Percentiles rank a stretch among this genome's conserved stretches.
phyloP scores from a whole-genome alignment of 257 asterid species.

The Plectranthus barbatus region DNA sequence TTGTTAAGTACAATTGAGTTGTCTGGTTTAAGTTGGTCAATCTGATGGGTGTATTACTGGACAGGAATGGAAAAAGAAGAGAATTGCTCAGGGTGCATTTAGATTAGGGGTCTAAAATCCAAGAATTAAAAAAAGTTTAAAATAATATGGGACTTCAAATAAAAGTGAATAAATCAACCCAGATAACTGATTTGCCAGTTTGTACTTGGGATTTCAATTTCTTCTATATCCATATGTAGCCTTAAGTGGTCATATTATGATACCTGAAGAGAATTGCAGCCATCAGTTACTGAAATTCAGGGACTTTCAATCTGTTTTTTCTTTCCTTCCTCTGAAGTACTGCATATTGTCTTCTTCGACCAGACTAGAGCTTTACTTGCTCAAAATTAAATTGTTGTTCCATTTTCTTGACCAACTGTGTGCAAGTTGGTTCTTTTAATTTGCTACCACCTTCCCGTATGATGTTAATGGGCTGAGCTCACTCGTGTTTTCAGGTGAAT shows the following conservation, averaged over 20 bases:
- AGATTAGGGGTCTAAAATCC: not conserved
- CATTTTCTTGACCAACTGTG: not conserved
- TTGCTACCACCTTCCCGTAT: not conserved
- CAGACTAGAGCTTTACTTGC: not conserved
- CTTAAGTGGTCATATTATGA: too few species aligned
- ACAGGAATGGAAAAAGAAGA: not conserved
- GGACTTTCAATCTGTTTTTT: too few species aligned
- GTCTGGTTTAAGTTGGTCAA: not conserved
- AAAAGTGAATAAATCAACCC: too few species aligned
- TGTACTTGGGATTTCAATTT: too few species aligned
- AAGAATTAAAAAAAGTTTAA: not conserved
- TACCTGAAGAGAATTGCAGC: too few species aligned
- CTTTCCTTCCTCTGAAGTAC: too few species aligned
- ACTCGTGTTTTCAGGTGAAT: slow-evolving; percentile 39
- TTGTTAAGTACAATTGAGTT: not conserved
- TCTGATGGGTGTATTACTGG: not conserved
- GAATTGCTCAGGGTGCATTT: not conserved
- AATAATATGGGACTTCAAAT: not conserved
- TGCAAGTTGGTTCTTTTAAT: not conserved
- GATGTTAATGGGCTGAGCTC: not conserved
- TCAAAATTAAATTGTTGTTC: not conserved
- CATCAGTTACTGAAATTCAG: too few species aligned
- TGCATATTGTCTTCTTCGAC: not conserved
- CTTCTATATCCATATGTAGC: not conserved
- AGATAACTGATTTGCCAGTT: too few species aligned